phyloP scores from a whole-genome alignment of 441 rosid species.

The Aleurites moluccanus region DNA sequence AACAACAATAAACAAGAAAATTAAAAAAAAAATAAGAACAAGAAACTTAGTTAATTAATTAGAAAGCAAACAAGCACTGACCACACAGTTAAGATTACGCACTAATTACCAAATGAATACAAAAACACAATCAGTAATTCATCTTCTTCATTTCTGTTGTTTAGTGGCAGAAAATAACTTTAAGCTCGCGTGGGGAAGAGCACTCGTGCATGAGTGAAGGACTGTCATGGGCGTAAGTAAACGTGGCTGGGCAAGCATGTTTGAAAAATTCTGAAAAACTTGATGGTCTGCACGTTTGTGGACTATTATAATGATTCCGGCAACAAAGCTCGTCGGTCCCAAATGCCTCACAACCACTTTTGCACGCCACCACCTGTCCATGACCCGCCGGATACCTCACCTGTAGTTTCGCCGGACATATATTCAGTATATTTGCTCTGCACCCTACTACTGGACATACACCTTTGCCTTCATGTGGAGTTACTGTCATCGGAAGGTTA shows the following conservation, averaged over 20 bases:
- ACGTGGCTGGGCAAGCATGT: conserved; percentile 74
- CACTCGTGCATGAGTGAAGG: conserved; percentile 87
- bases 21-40: too few species aligned
- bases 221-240: conserved; percentile 83
- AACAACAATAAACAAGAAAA: too few species aligned
- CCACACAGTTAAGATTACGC: too few species aligned
- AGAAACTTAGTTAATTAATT: too few species aligned
- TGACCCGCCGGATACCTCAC: conserved; percentile 33
- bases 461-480: conserved; percentile 60
- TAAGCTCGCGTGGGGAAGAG: conserved; percentile 84
- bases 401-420: conserved; percentile 66
- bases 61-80: too few species aligned
- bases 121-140: background rate
- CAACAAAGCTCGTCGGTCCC: conserved; percentile 78
- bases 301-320: conserved; percentile 59
- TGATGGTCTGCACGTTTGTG: conserved; percentile 74
- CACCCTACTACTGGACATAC: conserved; percentile 69
- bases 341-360: conserved; percentile 80
- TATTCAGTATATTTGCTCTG: conserved; percentile 51
- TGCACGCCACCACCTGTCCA: conserved; percentile 62
- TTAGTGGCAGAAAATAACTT: conserved; percentile 89
- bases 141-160: background rate
- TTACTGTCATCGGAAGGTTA: conserved; percentile 67
- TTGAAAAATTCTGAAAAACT: conserved; percentile 67
- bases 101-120: too few species aligned